A percentile compares a stretch with the other conserved stretches of the same genome.
Evolutionary conservation across 2,329 filamentous ascomycete species (phyloP).

Genomic region (Tolypocladium sp.): DNA sequence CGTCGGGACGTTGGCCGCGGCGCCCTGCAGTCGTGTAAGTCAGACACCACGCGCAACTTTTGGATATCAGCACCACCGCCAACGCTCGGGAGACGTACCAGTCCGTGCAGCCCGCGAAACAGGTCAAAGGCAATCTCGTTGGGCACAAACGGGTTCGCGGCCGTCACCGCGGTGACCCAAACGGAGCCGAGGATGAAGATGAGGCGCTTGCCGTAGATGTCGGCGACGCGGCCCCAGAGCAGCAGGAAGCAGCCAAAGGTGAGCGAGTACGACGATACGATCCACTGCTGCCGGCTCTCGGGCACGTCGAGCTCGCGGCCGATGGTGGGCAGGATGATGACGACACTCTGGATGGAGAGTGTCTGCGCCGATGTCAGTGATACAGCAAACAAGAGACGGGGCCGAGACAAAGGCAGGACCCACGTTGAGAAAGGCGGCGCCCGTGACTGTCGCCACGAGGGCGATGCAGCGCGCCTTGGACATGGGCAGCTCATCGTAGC

Average conservation of each 20-base stretch:
- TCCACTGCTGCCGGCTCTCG: slow-evolving; percentile 52
- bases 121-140: slow-evolving; percentile 61
- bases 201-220: slow-evolving; percentile 55
- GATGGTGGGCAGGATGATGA: slow-evolving; percentile 56
- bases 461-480: slow-evolving; percentile 45
- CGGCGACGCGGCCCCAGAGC: slow-evolving; percentile 58
- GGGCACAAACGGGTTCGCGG: slow-evolving; percentile 53
- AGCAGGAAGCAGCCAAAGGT: slow-evolving; percentile 60
- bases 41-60: not conserved
- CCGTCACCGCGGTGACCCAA: slow-evolving; percentile 51
- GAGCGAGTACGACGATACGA: slow-evolving; percentile 56
- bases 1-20: slow-evolving; percentile 61
- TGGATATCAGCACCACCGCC: not conserved
- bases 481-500: slow-evolving; percentile 22
- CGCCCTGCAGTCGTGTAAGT: slow-evolving; percentile 31
- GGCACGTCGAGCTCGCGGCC: slow-evolving; percentile 47
- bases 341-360: slow-evolving; percentile 46
- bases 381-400: not conserved
- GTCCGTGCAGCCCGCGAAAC: slow-evolving; percentile 56
- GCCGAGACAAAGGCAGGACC: slow-evolving; percentile 4
- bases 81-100: slow-evolving; percentile 23
- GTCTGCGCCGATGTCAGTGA: slow-evolving; percentile 27
- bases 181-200: slow-evolving; percentile 57
- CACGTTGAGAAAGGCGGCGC: slow-evolving; percentile 48
- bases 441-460: slow-evolving; percentile 43